Percentiles rank a stretch among this genome's conserved stretches.
Evolutionary conservation across 2,329 filamentous ascomycete genomes (phyloP).

Genomic region (Scleromitrula shiraiana): DNA sequence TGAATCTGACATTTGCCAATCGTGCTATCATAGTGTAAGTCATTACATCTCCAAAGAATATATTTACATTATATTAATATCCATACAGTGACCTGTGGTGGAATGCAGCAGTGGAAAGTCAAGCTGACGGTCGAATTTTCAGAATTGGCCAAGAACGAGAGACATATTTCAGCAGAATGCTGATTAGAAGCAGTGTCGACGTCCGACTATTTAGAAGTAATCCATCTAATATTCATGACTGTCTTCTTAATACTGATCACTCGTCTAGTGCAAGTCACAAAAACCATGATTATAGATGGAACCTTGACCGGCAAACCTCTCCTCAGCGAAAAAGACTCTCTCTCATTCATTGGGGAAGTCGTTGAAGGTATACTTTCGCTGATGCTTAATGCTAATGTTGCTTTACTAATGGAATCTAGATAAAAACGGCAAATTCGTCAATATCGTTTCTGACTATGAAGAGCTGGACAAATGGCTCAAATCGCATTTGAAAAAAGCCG

Average conservation of each 20-base stretch:
- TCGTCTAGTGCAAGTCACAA: background rate
- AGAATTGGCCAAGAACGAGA: background rate
- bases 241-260: no score
- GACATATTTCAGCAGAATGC: background rate
- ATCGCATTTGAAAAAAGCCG: background rate
- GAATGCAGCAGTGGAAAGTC: background rate
- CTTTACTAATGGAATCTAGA: background rate
- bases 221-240: background rate
- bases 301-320: background rate
- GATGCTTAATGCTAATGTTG: background rate
- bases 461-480: background rate
- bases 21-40: background rate
- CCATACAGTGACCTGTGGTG: background rate
- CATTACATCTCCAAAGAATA: background rate
- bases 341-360: background rate
- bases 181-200: background rate
- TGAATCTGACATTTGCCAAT: slow-evolving; percentile 1
- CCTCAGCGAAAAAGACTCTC: background rate
- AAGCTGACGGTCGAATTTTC: background rate
- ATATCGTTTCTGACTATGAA: background rate
- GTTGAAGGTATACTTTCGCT: background rate
- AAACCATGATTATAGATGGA: background rate
- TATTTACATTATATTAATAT: background rate
- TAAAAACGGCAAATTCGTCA: accelerated
- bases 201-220: background rate